phyloP scores from a whole-genome alignment of 345 rosid genomes.

The Gossypium herbaceum region DNA sequence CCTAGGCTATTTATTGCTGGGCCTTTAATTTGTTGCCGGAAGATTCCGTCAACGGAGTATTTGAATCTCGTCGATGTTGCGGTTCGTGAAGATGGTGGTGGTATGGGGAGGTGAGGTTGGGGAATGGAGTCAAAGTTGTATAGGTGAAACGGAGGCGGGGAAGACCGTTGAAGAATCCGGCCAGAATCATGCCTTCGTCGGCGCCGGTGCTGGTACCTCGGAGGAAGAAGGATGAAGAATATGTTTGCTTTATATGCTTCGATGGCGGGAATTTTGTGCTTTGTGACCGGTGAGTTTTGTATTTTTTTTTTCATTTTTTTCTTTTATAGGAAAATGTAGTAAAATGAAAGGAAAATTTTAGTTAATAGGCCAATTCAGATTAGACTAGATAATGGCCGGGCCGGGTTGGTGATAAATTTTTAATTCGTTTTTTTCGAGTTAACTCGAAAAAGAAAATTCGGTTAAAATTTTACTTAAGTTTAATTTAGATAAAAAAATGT shows the following conservation, averaged over 20 bases:
- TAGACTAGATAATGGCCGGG: too few relatives aligned
- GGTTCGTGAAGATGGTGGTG: constrained; percentile 9
- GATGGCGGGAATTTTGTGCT: constrained; percentile 96
- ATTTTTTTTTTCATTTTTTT: background rate
- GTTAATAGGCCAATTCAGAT: too few relatives aligned
- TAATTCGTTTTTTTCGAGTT: too few relatives aligned
- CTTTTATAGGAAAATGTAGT: constrained; percentile 4
- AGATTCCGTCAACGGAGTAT: constrained; percentile 33
- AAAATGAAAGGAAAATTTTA: background rate
- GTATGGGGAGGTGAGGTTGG: constrained; percentile 15
- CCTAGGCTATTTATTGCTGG: background rate
- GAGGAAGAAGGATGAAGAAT: constrained; percentile 68
- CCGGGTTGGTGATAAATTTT: too few relatives aligned
- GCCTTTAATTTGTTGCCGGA: constrained; percentile 20
- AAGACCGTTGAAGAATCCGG: constrained; percentile 53
- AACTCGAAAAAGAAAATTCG: too few relatives aligned
- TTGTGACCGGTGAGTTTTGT: constrained; percentile 67
- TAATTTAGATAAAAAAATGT: rapidly evolving
- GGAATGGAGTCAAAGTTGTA: constrained; percentile 17
- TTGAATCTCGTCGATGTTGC: constrained; percentile 29
- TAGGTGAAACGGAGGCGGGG: constrained; percentile 59
- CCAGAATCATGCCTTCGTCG: constrained; percentile 14
- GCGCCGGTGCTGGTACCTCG: background rate
- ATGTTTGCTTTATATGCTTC: constrained; percentile 95
- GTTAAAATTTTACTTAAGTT: too few relatives aligned